A percentile compares a stretch with the other conserved stretches of the same genome.
Conservation (phyloP, 768 basidiomycete species). For the Lentinula lateritia region DNA sequence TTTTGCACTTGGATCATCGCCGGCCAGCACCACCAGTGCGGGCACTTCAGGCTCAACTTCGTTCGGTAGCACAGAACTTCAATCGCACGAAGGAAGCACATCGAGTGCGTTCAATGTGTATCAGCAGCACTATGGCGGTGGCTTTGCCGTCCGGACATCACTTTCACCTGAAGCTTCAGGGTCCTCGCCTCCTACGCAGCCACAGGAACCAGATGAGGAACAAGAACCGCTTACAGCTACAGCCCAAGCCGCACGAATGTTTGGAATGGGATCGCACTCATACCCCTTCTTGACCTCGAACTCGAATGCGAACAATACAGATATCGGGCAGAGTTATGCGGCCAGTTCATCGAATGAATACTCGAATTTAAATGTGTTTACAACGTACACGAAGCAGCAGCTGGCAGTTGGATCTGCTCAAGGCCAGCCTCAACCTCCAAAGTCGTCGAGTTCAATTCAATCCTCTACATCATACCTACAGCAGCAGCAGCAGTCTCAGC, state of each 20-base stretch:
- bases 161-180: neutral
- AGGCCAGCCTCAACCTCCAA: neutral
- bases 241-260: slow-evolving; percentile 5
- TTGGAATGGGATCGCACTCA: neutral
- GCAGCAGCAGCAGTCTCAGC: neutral
- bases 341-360: neutral
- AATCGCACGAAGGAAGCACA: neutral
- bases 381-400: neutral
- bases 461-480: neutral
- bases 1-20: neutral
- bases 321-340: neutral
- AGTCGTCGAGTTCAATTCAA: neutral
- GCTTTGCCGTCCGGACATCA: neutral
- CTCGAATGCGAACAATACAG: neutral
- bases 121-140: neutral
- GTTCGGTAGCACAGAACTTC: neutral
- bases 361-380: neutral
- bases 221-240: neutral
- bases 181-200: neutral
- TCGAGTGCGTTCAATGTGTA: neutral
- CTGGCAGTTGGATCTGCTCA: neutral
- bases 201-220: neutral
- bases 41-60: neutral
- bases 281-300: neutral
- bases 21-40: neutral